Base-by-base conservation (phyloP, 768 basidiomycete genomes). In the Boletus rubroflammeus region DNA sequence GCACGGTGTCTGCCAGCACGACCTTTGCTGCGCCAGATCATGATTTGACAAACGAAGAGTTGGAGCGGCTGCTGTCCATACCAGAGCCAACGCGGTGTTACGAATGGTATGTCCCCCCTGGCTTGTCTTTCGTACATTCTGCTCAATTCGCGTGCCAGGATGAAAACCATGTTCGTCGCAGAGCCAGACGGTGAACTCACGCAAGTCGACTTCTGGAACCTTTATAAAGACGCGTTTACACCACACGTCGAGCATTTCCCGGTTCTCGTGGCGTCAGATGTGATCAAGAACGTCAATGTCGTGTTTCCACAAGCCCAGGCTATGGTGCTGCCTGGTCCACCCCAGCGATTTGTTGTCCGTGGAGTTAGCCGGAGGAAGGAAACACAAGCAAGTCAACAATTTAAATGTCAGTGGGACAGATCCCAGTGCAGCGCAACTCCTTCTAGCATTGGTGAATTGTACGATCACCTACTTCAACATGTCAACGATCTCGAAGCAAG, bases 201-300 rank as follows among this genome's bases (percentile, higher is more conserved):
- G 1, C 97, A 98, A 70, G 93, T 96, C 32, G 86, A 91, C 51
- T 92, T 99, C 64, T 99, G 96, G 95, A 92, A 83, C 53, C 78
- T 94, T 13, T 99, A 99, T 73, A 86, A 88, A 57, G 88, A 90
- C 54, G 82, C 82, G 1, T 97, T 98, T 62, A 72, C 80, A 1
- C 82, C 84, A 1, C 78, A 76, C 63, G 68, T 78, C 54, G 80
- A 83, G 1, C 76, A 76, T 51, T 75, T 81, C 53, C 80, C 81
- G 11, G 67, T 92, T 41, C 80, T 94, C 3, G 81, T 85, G 3
- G 95, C 97, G 0, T 87, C 91, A 1, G 96, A 99, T 41, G 90
- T 97, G 46, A 98, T 99, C 69, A 95, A 96, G 71, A 90, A 90
- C 57, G 90, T 95, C 56, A 91, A 83, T 46, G 73, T 82, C 10